phyloP scores from a whole-genome alignment of 306 rosid species.

The Glycyrrhiza uralensis region DNA sequence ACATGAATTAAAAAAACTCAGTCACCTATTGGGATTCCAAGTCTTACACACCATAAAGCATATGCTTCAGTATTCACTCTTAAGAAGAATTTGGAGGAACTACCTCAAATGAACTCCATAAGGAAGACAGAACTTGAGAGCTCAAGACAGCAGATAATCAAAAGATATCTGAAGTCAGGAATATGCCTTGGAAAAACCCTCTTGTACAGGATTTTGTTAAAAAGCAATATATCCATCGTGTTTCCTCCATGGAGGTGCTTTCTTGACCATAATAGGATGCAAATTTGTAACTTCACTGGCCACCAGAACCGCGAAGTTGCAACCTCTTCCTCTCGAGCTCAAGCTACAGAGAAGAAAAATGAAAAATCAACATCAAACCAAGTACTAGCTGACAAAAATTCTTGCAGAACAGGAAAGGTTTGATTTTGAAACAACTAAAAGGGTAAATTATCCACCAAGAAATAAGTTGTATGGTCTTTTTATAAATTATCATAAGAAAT shows the following conservation, averaged over 20 bases:
- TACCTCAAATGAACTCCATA: slow-evolving; percentile 36
- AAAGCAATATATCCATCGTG: slow-evolving; percentile 39
- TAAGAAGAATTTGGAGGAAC: slow-evolving; percentile 32
- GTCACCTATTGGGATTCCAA: slow-evolving; percentile 21
- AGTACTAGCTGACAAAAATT: background rate
- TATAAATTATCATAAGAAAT: background rate
- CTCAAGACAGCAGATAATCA: slow-evolving; percentile 32
- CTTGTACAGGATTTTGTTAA: slow-evolving; percentile 24
- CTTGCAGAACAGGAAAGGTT: background rate
- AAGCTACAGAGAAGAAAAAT: slow-evolving; percentile 42
- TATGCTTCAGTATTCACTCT: slow-evolving; percentile 29
- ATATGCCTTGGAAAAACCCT: slow-evolving; percentile 40
- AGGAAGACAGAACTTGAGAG: slow-evolving; percentile 40
- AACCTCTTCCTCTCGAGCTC: slow-evolving; percentile 85
- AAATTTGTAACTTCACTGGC: slow-evolving; percentile 46
- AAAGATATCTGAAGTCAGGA: slow-evolving; percentile 38
- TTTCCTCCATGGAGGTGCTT: slow-evolving; percentile 22
- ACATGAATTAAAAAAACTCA: slow-evolving; percentile 16
- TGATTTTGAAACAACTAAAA: background rate
- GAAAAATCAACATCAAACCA: slow-evolving; percentile 11
- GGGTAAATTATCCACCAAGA: background rate
- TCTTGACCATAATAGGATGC: slow-evolving; percentile 25
- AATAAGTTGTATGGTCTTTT: background rate
- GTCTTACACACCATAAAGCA: slow-evolving; percentile 21
- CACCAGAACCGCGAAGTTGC: slow-evolving; percentile 57